A percentile compares a stretch with the other conserved stretches of the same genome.
phyloP scores from a whole-genome alignment of 176 grass and related monocot genomes.

The Microstegium vimineum region DNA sequence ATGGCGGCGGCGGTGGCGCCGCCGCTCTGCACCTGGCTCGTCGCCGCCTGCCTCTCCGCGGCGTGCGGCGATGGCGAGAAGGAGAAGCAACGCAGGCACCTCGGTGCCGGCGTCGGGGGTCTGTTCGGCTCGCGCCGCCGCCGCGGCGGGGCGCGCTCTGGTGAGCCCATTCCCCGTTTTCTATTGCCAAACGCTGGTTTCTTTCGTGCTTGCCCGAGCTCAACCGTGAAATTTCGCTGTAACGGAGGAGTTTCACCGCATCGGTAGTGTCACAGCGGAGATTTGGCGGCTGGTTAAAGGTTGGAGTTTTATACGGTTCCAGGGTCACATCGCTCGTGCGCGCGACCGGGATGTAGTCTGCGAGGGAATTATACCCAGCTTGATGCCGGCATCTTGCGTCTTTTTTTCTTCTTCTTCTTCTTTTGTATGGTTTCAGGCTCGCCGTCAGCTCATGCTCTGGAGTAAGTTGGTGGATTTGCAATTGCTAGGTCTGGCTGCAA shows the following conservation, averaged over 20 bases:
- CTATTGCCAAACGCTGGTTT: neutral
- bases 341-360: conserved; percentile 29
- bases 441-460: neutral
- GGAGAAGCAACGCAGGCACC: conserved; percentile 27
- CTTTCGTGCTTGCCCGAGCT: conserved; percentile 23
- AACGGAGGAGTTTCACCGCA: neutral
- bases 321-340: conserved; percentile 31
- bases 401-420: no score
- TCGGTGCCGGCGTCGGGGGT: neutral
- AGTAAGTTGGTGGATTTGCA: neutral
- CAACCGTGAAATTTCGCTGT: conserved; percentile 1
- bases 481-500: neutral
- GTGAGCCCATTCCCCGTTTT: conserved; percentile 28
- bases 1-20: conserved; percentile 52
- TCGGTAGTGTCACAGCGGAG: conserved; percentile 25
- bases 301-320: conserved; percentile 13
- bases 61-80: conserved; percentile 38
- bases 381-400: conserved; percentile 21
- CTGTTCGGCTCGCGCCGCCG: conserved; percentile 36
- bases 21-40: conserved; percentile 82
- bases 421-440: neutral
- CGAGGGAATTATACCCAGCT: conserved; percentile 26
- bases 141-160: conserved; percentile 42
- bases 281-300: conserved; percentile 24
- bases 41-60: conserved; percentile 71